phyloP scores from a whole-genome alignment of 1,284 basidiomycete species.

The Meripilus lineatus region DNA sequence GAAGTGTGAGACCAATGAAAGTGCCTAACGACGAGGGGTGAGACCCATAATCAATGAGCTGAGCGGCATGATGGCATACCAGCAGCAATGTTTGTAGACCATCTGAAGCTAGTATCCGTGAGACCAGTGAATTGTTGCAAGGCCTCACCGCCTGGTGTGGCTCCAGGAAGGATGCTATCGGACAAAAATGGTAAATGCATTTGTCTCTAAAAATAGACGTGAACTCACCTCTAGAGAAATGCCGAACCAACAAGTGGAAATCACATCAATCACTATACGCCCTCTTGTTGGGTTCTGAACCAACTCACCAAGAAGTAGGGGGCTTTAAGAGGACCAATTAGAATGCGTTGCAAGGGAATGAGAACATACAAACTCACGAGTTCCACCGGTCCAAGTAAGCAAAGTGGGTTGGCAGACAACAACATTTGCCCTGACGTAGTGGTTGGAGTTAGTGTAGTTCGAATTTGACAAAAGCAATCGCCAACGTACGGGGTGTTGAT shows the following conservation, averaged over 20 bases:
- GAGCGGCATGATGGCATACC: conserved; percentile 12
- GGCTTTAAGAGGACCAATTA: conserved; percentile 13
- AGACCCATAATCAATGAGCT: neutral
- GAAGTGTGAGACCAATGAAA: conserved; percentile 44
- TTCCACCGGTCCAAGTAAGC: conserved; percentile 23
- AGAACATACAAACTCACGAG: conserved; percentile 20
- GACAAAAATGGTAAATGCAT: conserved; percentile 5
- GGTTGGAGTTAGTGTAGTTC: neutral
- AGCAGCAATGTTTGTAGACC: conserved; percentile 22
- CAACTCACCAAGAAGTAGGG: conserved; percentile 26
- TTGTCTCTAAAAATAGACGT: conserved; percentile 17
- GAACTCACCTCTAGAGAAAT: neutral
- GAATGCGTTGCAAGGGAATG: neutral
- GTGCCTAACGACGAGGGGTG: conserved; percentile 31
- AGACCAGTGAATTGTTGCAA: conserved; percentile 23
- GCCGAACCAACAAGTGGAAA: neutral
- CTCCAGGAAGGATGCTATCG: conserved; percentile 22
- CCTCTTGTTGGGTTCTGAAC: no score
- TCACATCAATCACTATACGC: neutral
- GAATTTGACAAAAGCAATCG: neutral
- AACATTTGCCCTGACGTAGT: conserved; percentile 15
- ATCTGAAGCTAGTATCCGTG: conserved; percentile 21
- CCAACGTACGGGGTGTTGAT: conserved; percentile 29
- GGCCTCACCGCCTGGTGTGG: conserved; percentile 16
- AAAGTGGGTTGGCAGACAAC: conserved; percentile 23